phyloP scores from a whole-genome alignment of 768 basidiomycete genomes.

The Lepiota venenata region DNA sequence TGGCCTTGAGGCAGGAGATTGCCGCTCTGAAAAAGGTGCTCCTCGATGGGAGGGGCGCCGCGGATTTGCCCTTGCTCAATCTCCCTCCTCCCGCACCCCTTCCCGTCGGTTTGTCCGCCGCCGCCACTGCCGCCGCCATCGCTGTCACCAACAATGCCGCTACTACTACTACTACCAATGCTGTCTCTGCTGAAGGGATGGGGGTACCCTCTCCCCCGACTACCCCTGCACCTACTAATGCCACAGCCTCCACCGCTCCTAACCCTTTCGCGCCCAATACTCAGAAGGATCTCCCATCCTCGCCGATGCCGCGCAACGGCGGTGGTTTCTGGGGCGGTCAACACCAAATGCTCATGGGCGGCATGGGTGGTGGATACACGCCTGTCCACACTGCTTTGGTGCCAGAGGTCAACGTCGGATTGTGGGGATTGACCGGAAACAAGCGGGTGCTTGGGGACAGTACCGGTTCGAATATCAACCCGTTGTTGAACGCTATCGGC shows the following conservation, averaged over 20 bases:
- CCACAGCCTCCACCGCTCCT: constrained; percentile 12
- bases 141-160: constrained; percentile 2
- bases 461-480: constrained; percentile 64
- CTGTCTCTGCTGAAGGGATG: background rate
- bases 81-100: constrained; percentile 50
- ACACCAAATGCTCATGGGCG: constrained; percentile 19
- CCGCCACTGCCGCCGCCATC: constrained; percentile 19
- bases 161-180: background rate
- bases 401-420: constrained; percentile 49
- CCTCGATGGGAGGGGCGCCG: constrained; percentile 59
- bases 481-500: constrained; percentile 47
- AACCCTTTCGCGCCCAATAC: constrained; percentile 60
- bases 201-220: background rate
- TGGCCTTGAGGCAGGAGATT: constrained; percentile 78
- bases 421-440: constrained; percentile 10
- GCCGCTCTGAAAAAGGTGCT: constrained; percentile 69
- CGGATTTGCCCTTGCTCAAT: constrained; percentile 31
- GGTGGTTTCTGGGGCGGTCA: constrained; percentile 78
- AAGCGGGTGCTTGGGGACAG: constrained; percentile 9
- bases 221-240: background rate
- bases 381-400: constrained; percentile 83
- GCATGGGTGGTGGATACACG: constrained; percentile 56
- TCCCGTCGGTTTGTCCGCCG: constrained; percentile 38
- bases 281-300: constrained; percentile 71
- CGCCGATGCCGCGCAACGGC: constrained; percentile 44